Evolutionary conservation across 228 moss, liverwort and hornwort species (phyloP).

Genomic region (Sphagnum magellanicum): DNA sequence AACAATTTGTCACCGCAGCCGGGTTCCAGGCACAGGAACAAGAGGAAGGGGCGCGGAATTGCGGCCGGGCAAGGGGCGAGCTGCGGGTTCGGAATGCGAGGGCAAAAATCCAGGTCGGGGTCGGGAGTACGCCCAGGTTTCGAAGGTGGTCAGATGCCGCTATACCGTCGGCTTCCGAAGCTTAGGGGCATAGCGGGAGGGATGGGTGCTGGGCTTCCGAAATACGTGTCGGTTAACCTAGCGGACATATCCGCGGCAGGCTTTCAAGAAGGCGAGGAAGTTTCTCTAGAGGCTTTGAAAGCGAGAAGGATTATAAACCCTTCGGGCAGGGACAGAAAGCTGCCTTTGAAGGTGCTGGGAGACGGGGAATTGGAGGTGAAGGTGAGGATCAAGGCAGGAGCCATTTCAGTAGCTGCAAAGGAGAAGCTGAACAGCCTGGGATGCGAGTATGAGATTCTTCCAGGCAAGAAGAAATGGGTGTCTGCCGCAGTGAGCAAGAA

Average conservation of each 20-base stretch:
- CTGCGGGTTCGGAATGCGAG: slow-evolving; percentile 91
- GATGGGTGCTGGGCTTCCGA: slow-evolving; percentile 86
- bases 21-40: slow-evolving; percentile 82
- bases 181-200: slow-evolving; percentile 85
- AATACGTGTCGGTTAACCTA: slow-evolving; percentile 80
- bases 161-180: slow-evolving; percentile 83
- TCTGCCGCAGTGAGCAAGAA: slow-evolving; percentile 34
- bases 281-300: slow-evolving; percentile 61
- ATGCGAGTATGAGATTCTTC: slow-evolving; percentile 62
- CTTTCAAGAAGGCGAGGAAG: slow-evolving; percentile 84
- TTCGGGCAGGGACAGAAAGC: slow-evolving; percentile 65
- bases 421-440: slow-evolving; percentile 61
- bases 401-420: slow-evolving; percentile 63
- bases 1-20: slow-evolving; percentile 79
- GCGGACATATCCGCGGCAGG: slow-evolving; percentile 49
- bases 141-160: slow-evolving; percentile 86
- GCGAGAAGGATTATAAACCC: slow-evolving; percentile 76
- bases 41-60: slow-evolving; percentile 92
- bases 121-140: slow-evolving; percentile 88
- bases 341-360: slow-evolving; percentile 71
- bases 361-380: slow-evolving; percentile 76
- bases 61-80: slow-evolving; percentile 90
- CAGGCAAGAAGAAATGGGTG: slow-evolving; percentile 87
- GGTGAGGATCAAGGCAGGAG: slow-evolving; percentile 72
- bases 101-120: slow-evolving; percentile 89